phyloP scores from a whole-genome alignment of 306 rosid genomes.

The Vigna unguiculata region DNA sequence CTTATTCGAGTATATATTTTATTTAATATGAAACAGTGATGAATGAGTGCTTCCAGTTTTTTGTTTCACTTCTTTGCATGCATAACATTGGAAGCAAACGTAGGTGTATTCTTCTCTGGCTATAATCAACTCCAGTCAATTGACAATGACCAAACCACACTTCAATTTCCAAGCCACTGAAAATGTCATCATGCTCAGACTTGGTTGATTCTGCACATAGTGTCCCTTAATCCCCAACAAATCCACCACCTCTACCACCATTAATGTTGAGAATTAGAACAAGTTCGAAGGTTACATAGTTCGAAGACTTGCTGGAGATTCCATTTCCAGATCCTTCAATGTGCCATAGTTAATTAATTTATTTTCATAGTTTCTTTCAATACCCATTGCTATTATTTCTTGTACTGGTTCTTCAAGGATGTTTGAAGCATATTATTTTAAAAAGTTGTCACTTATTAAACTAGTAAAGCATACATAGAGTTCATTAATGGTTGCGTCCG shows the following conservation, averaged over 20 bases:
- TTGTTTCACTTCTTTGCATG: background rate
- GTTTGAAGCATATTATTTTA: conserved; percentile 12
- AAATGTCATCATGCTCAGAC: background rate
- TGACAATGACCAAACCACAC: background rate
- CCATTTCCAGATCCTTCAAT: background rate
- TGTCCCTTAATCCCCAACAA: background rate
- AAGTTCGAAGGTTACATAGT: background rate
- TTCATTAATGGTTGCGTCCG: background rate
- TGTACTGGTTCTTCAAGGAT: conserved; percentile 12
- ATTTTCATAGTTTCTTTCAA: background rate
- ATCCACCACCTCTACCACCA: background rate
- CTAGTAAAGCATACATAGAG: background rate
- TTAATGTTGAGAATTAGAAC: background rate
- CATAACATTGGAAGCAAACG: background rate
- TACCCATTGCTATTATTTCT: background rate
- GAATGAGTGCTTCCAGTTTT: background rate
- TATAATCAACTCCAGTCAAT: background rate
- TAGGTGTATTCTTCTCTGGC: background rate
- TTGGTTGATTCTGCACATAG: background rate
- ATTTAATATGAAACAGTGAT: background rate
- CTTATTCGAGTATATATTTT: background rate
- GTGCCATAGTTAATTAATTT: background rate
- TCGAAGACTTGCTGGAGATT: background rate
- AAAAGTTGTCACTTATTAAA: background rate
- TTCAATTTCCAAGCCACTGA: background rate